Base-by-base conservation (phyloP, 176 grass and related monocot genomes). In the Themeda triandra region DNA sequence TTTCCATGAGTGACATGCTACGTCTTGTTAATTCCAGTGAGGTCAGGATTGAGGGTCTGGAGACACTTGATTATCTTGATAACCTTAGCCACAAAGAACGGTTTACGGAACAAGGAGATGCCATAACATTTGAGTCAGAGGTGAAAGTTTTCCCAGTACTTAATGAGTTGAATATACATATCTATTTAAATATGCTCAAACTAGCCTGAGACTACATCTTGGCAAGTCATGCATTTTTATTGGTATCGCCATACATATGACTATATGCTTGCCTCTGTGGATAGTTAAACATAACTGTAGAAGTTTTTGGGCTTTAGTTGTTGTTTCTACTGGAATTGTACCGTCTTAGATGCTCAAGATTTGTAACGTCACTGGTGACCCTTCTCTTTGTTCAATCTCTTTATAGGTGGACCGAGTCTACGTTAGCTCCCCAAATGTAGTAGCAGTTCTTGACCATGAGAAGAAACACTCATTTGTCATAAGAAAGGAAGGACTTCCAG, bases 61-160 rank as follows among this genome's bases (percentile, higher is more conserved):
- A 98, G 82, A 98, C 95, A 37, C 92, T 98, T 56, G 95, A 98
- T 91, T 98, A 98, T 60, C 89, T 95, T 0, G 91, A 95, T 73
- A 98, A 93, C 81, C 92, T 98, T 82, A 92, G 59, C 76, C 89
- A 95, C 69, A 75, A 78, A 62, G 92, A 93, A 79, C 92, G 95
- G 0, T 94, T 91, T 64, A 98, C 95, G 10, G 95, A 98, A 72
- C 95, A 98, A 92, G 92, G 95, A 37, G 95, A 98, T 18, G 95
- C 95, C 17, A 90, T 98, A 82, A 98, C 95, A 49, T 98, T 98
- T 86, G 92, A 98, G 88, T 95, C 92, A 11, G 95, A 98, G 95
- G 92, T 98, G 60, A 54, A 83, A 82, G 14, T 40, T 79, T 82
- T 19, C 7, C 2, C 6, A n/a, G 13, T 80, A 32, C 29, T 80